phyloP scores from a whole-genome alignment of 768 basidiomycete genomes.

The Jaapia argillacea region DNA sequence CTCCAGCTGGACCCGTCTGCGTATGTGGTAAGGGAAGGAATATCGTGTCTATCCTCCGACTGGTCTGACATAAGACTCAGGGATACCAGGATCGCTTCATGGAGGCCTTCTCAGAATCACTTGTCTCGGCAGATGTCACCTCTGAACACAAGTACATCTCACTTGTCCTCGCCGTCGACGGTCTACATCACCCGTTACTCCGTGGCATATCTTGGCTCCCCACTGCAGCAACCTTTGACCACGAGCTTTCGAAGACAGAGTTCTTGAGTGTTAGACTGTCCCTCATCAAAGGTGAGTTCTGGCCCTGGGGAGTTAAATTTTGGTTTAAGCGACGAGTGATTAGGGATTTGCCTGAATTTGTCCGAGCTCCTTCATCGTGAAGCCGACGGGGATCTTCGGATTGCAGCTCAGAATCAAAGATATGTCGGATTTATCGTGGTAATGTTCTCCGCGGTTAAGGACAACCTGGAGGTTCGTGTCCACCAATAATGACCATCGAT shows the following conservation, averaged over 20 bases:
- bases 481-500: no score
- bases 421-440: constrained; percentile 31
- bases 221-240: constrained; percentile 5
- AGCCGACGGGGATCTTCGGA: constrained; percentile 10
- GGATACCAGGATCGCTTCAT: constrained; percentile 38
- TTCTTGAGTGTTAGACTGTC: constrained; percentile 23
- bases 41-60: neutral
- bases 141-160: constrained; percentile 52
- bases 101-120: constrained; percentile 38
- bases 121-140: constrained; percentile 36
- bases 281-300: constrained; percentile 28
- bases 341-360: constrained; percentile 39
- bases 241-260: constrained; percentile 13
- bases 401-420: constrained; percentile 24
- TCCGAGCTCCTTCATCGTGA: constrained; percentile 24
- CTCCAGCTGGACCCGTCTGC: constrained; percentile 50
- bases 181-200: constrained; percentile 42
- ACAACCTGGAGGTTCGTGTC: constrained; percentile 31
- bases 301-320: constrained; percentile 3
- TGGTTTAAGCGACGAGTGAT: constrained; percentile 6
- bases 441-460: constrained; percentile 44
- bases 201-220: constrained; percentile 20
- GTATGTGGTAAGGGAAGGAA: constrained; percentile 37
- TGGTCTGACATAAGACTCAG: constrained; percentile 20
- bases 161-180: constrained; percentile 48